Evolutionary conservation across 768 basidiomycete genomes (phyloP), one percentile per base, ranked within the genome.

Genomic region (Favolaschia claudopus): DNA sequence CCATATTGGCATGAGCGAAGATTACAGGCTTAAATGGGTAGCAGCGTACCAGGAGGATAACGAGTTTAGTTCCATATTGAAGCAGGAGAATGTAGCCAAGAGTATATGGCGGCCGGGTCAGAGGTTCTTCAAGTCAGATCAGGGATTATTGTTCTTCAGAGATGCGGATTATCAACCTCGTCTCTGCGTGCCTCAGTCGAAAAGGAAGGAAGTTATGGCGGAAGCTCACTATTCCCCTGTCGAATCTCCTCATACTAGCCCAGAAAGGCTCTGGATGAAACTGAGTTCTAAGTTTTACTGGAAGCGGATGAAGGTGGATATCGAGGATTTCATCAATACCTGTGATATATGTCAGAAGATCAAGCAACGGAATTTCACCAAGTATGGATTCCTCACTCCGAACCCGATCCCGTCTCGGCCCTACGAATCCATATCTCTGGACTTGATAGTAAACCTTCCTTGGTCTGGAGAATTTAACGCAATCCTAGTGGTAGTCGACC

Each of bases 371-470:
- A n/a, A n/a, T n/a, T n/a, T n/a, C 14, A 13, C 14, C 15, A 4
- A 27, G 5, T 45, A 29, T 5, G 59, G 59, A 5, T 28, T 55
- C 4, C 49, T 76, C 46, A 43, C 66, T 43, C 66, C 67, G 33
- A 47, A 76, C 58, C 43, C 52, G 40, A 45, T 69, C 19, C 71
- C 69, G 1, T 0, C n/a, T 2, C 42, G 45, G 4, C 70, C 69
- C 9, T 72, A 67, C 64, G 31, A 50, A 43, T 44, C 60, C 5
- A 67, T 72, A 7, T 55, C 57, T 1, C 65, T 72, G 52, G 72
- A 72, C 39, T 65, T 69, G 27, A 65, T 76, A 9, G 67, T 59
- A 8, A 58, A 71, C 7, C 59, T 71, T 6, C 70, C 70, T 1
- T 4, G 19, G 0, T 71, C 66, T 0, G 50, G 71, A 20, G 40